Conservation (phyloP, 371 early-diverging fungal species). For the Conidiobolus incongruus region DNA sequence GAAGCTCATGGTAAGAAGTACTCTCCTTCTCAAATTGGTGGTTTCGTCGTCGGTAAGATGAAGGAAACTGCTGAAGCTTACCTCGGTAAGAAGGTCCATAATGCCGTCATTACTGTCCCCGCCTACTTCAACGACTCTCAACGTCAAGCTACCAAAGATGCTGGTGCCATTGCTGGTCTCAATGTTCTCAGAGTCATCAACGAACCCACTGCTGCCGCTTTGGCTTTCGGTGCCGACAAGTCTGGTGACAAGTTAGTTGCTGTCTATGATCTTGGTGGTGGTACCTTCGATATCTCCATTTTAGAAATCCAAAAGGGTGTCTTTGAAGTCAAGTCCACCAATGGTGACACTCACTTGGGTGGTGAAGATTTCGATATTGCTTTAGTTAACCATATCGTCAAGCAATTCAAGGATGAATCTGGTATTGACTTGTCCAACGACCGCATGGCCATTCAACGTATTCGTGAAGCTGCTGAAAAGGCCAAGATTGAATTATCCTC, state of each 20-base stretch:
- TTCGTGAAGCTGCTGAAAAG: conserved; percentile 94
- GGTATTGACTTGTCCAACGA: conserved; percentile 52
- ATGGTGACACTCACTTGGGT: too few relatives aligned
- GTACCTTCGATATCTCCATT: conserved; percentile 99
- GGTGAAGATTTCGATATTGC: conserved; percentile 96
- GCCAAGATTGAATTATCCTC: conserved; percentile 95
- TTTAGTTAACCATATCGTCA: conserved; percentile 56
- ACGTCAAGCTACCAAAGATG: too few relatives aligned
- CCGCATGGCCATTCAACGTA: conserved; percentile 83
- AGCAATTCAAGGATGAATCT: conserved; percentile 68
- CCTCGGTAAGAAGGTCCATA: conserved; percentile 60
- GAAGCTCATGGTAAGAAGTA: conserved; percentile 78
- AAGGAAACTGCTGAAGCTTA: conserved; percentile 85
- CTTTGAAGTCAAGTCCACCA: conserved; percentile 95
- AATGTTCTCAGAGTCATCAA: too few relatives aligned
- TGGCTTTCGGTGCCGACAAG: conserved; percentile 87
- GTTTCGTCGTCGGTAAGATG: conserved; percentile 80
- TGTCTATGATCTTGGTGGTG: conserved; percentile 99
- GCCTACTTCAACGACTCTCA: too few relatives aligned
- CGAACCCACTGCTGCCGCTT: too few relatives aligned
- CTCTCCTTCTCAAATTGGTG: conserved; percentile 90
- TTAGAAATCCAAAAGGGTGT: conserved; percentile 94
- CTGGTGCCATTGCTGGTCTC: too few relatives aligned
- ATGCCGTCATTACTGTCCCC: conserved; percentile 83
- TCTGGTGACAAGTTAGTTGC: conserved; percentile 48